These are phyloP conservation scores for Crithidia thermophila DNA, from an alignment of 208 protist species.

Conservation along the genomic window DNA sequence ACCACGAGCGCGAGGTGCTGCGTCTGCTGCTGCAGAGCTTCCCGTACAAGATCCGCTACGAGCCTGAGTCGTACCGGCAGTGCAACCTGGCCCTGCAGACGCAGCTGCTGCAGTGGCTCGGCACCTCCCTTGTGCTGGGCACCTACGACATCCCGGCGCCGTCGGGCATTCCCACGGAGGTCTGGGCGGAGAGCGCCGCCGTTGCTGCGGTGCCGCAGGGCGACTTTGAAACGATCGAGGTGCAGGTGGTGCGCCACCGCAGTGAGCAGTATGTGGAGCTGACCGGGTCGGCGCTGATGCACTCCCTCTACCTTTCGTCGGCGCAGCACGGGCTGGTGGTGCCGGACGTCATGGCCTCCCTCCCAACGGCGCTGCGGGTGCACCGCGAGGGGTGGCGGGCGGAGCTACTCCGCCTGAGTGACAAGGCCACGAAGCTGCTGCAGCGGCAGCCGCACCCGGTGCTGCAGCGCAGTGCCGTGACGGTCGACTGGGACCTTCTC, in stretches of 20 bases:
- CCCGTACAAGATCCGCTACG: conserved; percentile 64
- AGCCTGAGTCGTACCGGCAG: conserved; percentile 43
- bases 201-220: not conserved
- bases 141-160: conserved; percentile 39
- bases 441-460: conserved; percentile 53
- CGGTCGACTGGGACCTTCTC: conserved; percentile 53
- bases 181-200: conserved; percentile 6
- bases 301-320: conserved; percentile 68
- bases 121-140: conserved; percentile 67
- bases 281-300: conserved; percentile 35
- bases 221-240: conserved; percentile 60
- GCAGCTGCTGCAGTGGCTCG: conserved; percentile 73
- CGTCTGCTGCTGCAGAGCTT: conserved; percentile 53
- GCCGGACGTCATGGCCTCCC: conserved; percentile 40
- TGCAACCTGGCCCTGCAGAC: conserved; percentile 53
- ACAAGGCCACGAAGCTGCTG: conserved; percentile 43
- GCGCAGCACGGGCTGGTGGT: conserved; percentile 40
- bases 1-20: conserved; percentile 68
- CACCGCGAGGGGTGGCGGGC: conserved; percentile 30
- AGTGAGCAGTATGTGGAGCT: conserved; percentile 48
- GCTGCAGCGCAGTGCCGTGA: conserved; percentile 43
- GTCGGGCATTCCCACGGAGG: conserved; percentile 8
- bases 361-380: conserved; percentile 20
- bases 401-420: conserved; percentile 32
- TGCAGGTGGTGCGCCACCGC: conserved; percentile 56